Evolutionary conservation across 2,329 filamentous ascomycete genomes (phyloP), one percentile per base, ranked within the genome.

Genomic region (Colletotrichum orchidophilum): DNA sequence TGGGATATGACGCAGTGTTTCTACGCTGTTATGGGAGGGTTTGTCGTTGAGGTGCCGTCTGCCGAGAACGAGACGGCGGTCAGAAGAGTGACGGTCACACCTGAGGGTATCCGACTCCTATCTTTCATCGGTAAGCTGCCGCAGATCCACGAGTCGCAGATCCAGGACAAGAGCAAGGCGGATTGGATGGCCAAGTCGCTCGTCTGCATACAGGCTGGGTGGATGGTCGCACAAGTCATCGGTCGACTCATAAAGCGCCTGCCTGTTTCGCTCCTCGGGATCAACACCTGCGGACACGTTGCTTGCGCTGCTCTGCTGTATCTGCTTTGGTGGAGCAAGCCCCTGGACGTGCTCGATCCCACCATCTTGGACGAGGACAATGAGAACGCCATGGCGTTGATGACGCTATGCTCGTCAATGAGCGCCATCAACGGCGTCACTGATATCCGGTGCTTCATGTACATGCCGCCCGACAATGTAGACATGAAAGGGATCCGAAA

Each of bases 221-320:
- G 82, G 82, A 80, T 83, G 67, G 64, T 81, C 3, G 52, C 81
- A 3, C 80, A 83, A 54, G 74, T 73, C 39, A 71, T 82, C 24
- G 77, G 77, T 2, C 77, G 82, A 1, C 68, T 77, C 15, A 74
- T 75, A 1, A 71, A 77, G 18, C 71, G 73, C 6, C 72, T 83
- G 0, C 80, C 82, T 0, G 68, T 84, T 12, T 80, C 78, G 0
- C 75, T 81, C 7, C 76, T 83, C 12, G 80, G 83, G 62, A 66
- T 81, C 1, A 77, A 80, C 68, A 80, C 79, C 1, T 70, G 80
- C 33, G 76, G 75, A 0, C 80, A 82, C 72, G 78, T 81, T 5
- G 57, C 78, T 8, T 82, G 80, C 64, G 78, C 80, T 4, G 75
- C 80, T 26, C 55, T 74, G 9, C 79, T 81, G 42, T 81, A 80